A percentile compares a stretch with the other conserved stretches of the same genome.
Evolutionary conservation across 805 yeast genomes (phyloP).

Genomic region (Ogataea philodendri): DNA sequence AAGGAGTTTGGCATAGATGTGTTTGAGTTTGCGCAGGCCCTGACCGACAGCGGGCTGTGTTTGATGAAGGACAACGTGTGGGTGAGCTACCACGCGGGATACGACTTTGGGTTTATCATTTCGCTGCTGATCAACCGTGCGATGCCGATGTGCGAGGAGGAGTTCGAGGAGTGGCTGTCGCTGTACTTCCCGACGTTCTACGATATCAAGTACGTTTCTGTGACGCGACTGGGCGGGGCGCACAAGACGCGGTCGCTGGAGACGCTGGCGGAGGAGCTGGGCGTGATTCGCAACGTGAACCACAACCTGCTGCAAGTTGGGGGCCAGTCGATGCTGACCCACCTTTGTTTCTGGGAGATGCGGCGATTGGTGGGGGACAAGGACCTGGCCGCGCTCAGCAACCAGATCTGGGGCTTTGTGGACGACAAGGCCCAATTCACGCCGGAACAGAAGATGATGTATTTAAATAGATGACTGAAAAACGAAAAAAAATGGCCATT

Average conservation of each 20-base stretch:
- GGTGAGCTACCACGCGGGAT: conserved; percentile 92
- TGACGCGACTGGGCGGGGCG: conserved; percentile 23
- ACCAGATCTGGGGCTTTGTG: conserved; percentile 34
- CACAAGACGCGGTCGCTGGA: conserved; percentile 46
- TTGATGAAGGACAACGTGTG: conserved; percentile 71
- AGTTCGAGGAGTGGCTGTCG: conserved; percentile 67
- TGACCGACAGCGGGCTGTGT: conserved; percentile 83
- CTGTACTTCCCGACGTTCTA: conserved; percentile 77
- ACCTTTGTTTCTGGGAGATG: conserved; percentile 63
- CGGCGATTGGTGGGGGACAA: conserved; percentile 26
- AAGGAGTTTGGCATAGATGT: conserved; percentile 75
- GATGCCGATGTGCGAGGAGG: conserved; percentile 80
- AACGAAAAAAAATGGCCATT: conserved; percentile 1
- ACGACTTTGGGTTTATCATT: conserved; percentile 87
- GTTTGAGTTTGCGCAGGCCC: conserved; percentile 75
- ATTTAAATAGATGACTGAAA: conserved; percentile 6
- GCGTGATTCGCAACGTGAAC: conserved; percentile 58
- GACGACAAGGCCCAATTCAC: conserved; percentile 19
- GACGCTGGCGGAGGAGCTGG: conserved; percentile 66
- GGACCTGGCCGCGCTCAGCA: conserved; percentile 22
- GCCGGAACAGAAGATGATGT: conserved; percentile 7
- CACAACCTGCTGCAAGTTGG: conserved; percentile 53
- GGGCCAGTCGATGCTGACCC: conserved; percentile 60
- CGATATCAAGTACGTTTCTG: conserved; percentile 66
- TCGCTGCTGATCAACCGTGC: conserved; percentile 69